phyloP scores from a whole-genome alignment of 495 filamentous ascomycete species.

The Baudoinia panamericana region DNA sequence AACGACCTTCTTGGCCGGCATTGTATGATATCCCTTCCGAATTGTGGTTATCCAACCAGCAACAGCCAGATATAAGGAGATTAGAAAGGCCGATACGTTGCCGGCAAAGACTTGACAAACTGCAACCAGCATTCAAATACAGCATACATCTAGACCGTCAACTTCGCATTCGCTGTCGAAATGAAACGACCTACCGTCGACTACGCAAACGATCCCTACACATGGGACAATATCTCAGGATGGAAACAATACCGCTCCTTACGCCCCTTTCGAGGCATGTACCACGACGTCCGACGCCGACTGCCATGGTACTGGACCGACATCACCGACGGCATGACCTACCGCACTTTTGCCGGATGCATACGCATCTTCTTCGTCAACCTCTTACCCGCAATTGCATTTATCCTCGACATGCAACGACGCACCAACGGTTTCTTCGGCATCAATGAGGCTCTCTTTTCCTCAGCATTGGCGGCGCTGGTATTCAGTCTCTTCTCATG shows the following conservation, averaged over 20 bases:
- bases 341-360: conserved; percentile 31
- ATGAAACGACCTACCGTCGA: conserved; percentile 5
- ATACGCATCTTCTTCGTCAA: conserved; percentile 38
- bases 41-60: no score
- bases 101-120: no score
- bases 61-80: no score
- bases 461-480: conserved; percentile 32
- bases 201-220: conserved; percentile 18
- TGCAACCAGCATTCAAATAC: no score
- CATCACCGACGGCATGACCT: conserved; percentile 32
- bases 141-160: no score
- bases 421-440: conserved; percentile 32
- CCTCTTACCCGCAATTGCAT: conserved; percentile 36
- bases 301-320: conserved; percentile 34
- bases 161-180: no score
- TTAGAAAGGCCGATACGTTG: no score
- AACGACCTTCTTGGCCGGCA: no score
- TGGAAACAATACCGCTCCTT: conserved; percentile 13
- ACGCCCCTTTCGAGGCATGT: conserved; percentile 31
- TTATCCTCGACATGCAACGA: conserved; percentile 34
- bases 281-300: conserved; percentile 31
- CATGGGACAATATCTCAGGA: conserved; percentile 11
- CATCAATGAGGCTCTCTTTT: conserved; percentile 35
- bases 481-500: conserved; percentile 28
- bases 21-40: no score